A percentile compares a stretch with the other conserved stretches of the same genome.
Evolutionary conservation across 805 yeast genomes (phyloP).

Genomic region (Metahyphopichia silvanorum): DNA sequence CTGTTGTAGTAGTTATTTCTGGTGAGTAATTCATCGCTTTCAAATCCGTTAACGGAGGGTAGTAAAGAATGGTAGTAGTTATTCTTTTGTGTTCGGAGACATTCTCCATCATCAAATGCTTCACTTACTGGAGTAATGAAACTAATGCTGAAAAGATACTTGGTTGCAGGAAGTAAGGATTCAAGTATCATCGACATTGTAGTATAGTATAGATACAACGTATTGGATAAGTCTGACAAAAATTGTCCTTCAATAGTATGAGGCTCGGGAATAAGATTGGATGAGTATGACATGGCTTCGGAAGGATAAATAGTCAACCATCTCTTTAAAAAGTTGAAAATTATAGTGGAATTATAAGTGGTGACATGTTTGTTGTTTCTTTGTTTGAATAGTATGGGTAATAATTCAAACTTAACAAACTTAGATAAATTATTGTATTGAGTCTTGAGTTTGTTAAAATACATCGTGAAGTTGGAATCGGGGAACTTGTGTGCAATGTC

Average conservation of each 20-base stretch:
- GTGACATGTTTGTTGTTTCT: slow-evolving; percentile 13
- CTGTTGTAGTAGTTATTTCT: slow-evolving; percentile 22
- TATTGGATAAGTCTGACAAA: slow-evolving; percentile 13
- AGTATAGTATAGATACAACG: slow-evolving; percentile 18
- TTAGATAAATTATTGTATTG: slow-evolving; percentile 12
- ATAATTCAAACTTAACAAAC: slow-evolving; percentile 12
- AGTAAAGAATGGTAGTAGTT: slow-evolving; percentile 5
- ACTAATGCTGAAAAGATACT: slow-evolving; percentile 18
- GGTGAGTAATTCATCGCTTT: slow-evolving; percentile 14
- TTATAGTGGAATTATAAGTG: slow-evolving; percentile 14
- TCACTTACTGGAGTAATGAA: slow-evolving; percentile 13
- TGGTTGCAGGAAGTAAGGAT: slow-evolving; percentile 17
- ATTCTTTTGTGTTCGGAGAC: slow-evolving; percentile 4
- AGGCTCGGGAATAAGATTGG: not conserved
- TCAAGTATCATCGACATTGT: slow-evolving; percentile 19
- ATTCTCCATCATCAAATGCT: slow-evolving; percentile 6
- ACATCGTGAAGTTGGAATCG: not conserved
- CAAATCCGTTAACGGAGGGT: slow-evolving; percentile 1
- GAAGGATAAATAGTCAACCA: slow-evolving; percentile 20
- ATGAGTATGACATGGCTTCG: slow-evolving; percentile 8
- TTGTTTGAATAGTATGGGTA: slow-evolving; percentile 11
- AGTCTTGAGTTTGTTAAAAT: slow-evolving; percentile 4
- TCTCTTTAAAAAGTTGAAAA: slow-evolving; percentile 14
- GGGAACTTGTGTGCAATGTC: slow-evolving; percentile 1
- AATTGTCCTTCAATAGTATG: slow-evolving; percentile 1